phyloP scores from a whole-genome alignment of 2,329 filamentous ascomycete genomes.

The Curvularia verruculosa region DNA sequence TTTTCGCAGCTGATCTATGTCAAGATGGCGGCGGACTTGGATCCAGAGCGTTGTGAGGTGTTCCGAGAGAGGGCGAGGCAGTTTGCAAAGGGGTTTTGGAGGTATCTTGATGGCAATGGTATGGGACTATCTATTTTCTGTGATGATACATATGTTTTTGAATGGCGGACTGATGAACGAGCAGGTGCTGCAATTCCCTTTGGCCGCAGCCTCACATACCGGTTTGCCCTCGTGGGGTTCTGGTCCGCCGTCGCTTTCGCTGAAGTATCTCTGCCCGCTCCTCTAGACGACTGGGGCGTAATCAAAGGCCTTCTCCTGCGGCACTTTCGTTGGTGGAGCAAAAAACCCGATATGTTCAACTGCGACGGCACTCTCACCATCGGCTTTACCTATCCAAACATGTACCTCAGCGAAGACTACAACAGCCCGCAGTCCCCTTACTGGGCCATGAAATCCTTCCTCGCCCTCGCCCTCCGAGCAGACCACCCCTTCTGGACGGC shows the following conservation, averaged over 20 bases:
- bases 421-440: slow-evolving; percentile 64
- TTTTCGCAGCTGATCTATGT: slow-evolving; percentile 58
- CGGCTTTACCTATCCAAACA: slow-evolving; percentile 56
- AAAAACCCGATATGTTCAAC: slow-evolving; percentile 54
- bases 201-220: slow-evolving; percentile 59
- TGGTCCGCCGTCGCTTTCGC: slow-evolving; percentile 56
- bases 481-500: slow-evolving; percentile 56
- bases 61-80: slow-evolving; percentile 51
- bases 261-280: slow-evolving; percentile 48
- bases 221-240: slow-evolving; percentile 59
- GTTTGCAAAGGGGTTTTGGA: slow-evolving; percentile 55
- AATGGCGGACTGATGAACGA: background rate
- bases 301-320: slow-evolving; percentile 59
- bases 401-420: slow-evolving; percentile 63
- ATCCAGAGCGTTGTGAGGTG: slow-evolving; percentile 46
- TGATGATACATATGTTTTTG: background rate
- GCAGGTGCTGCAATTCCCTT: slow-evolving; percentile 60
- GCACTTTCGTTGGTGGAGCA: slow-evolving; percentile 59
- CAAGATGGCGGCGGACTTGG: slow-evolving; percentile 52
- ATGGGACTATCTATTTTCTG: background rate
- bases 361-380: slow-evolving; percentile 59
- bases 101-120: slow-evolving; percentile 58
- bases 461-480: slow-evolving; percentile 49
- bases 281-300: slow-evolving; percentile 48
- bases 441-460: slow-evolving; percentile 60